phyloP scores from a whole-genome alignment of 768 basidiomycete genomes.

The Boletus edulis region DNA sequence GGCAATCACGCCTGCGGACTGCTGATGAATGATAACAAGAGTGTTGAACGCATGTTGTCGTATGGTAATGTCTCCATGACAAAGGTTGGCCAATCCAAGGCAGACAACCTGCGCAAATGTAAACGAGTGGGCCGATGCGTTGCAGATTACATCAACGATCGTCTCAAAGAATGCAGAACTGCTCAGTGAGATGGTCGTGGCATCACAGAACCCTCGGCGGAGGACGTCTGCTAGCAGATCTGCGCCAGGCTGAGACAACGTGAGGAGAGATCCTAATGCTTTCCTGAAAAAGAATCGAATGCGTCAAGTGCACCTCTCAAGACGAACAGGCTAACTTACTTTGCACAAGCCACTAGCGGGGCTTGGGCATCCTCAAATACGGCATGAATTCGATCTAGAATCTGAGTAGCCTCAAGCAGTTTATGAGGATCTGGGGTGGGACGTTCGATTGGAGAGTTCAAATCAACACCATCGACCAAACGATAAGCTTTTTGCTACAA shows the following conservation, averaged over 20 bases:
- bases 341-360: slow-evolving; percentile 53
- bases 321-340: slow-evolving; percentile 46
- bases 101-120: slow-evolving; percentile 73
- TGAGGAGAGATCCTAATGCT: slow-evolving; percentile 67
- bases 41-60: slow-evolving; percentile 78
- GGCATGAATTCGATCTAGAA: slow-evolving; percentile 66
- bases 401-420: slow-evolving; percentile 48
- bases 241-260: slow-evolving; percentile 51
- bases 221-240: slow-evolving; percentile 64
- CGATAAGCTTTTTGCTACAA: slow-evolving; percentile 77
- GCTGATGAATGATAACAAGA: slow-evolving; percentile 69
- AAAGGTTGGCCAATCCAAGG: slow-evolving; percentile 81
- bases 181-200: slow-evolving; percentile 48
- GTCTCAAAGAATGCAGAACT: slow-evolving; percentile 75
- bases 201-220: slow-evolving; percentile 64
- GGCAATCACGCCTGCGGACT: slow-evolving; percentile 61
- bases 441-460: slow-evolving; percentile 64
- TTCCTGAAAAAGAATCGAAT: slow-evolving; percentile 47
- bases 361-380: slow-evolving; percentile 61
- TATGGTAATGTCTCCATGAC: slow-evolving; percentile 60
- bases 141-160: slow-evolving; percentile 66
- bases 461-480: slow-evolving; percentile 50
- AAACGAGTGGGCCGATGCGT: slow-evolving; percentile 53
- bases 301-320: background rate
- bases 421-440: slow-evolving; percentile 47